A percentile compares a stretch with the other conserved stretches of the same genome.
Evolutionary conservation across 2,329 filamentous ascomycete species (phyloP).

Genomic region (Sarocladium brachiariae): DNA sequence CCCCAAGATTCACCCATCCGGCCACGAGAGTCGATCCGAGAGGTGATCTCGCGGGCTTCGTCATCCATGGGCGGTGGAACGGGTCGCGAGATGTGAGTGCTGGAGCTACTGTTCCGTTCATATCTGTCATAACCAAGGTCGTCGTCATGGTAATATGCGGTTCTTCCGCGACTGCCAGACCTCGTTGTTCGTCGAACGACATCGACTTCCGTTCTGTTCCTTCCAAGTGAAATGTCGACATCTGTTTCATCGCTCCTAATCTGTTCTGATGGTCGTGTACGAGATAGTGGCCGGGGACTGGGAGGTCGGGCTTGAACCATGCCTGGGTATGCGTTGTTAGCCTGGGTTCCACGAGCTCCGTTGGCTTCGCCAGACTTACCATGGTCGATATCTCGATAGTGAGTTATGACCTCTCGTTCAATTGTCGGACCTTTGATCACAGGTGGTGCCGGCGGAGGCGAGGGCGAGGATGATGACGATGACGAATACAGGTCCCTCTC

Average conservation of each 20-base stretch:
- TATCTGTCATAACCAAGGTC: constrained; percentile 59
- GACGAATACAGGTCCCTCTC: constrained; percentile 31
- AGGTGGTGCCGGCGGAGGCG: constrained; percentile 52
- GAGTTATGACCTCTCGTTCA: constrained; percentile 82
- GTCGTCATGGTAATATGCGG: constrained; percentile 48
- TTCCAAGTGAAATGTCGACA: constrained; percentile 53
- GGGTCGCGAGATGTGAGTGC: neutral
- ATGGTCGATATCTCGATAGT: constrained; percentile 82
- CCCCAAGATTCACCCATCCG: constrained; percentile 67
- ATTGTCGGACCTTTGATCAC: constrained; percentile 72
- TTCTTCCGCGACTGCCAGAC: constrained; percentile 33
- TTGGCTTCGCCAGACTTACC: constrained; percentile 42
- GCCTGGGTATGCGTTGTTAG: constrained; percentile 30
- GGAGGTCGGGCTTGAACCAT: constrained; percentile 36
- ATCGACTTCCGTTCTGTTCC: constrained; percentile 50
- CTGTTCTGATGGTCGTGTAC: constrained; percentile 37
- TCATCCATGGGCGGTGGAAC: constrained; percentile 36
- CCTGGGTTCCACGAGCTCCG: neutral
- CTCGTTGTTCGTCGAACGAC: constrained; percentile 35
- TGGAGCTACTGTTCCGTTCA: constrained; percentile 29
- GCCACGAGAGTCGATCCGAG: constrained; percentile 51
- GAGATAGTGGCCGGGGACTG: constrained; percentile 34
- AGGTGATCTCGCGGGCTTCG: constrained; percentile 56
- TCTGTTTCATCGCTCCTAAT: constrained; percentile 47
- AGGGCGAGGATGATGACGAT: constrained; percentile 36